Percentiles rank a stretch among this genome's conserved stretches.
Conservation (phyloP, 2,329 filamentous ascomycete genomes). For the Colletotrichum spinosum region DNA sequence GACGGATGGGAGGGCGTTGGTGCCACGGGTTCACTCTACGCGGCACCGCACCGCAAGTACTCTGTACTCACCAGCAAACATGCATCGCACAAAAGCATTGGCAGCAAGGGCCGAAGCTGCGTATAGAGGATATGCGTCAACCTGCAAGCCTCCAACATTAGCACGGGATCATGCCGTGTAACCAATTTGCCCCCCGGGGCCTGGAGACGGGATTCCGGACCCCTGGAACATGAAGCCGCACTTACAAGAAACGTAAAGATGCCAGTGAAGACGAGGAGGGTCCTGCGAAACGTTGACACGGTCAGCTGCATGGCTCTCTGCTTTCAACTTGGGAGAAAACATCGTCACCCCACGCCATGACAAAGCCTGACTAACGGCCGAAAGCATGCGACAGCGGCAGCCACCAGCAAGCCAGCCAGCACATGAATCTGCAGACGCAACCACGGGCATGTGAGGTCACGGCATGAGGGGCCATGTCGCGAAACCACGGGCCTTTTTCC, state of each 20-base stretch:
- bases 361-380: conserved; percentile 47
- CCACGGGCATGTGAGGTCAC: conserved; percentile 29
- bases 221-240: conserved; percentile 40
- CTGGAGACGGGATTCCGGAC: conserved; percentile 33
- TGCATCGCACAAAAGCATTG: conserved; percentile 82
- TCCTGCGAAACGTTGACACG: conserved; percentile 59
- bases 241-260: conserved; percentile 89
- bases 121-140: conserved; percentile 81
- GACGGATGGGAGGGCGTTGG: conserved; percentile 35
- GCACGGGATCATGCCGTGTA: conserved; percentile 21
- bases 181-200: conserved; percentile 6
- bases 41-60: too few relatives aligned
- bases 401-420: neutral
- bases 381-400: neutral
- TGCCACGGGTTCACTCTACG: conserved; percentile 8
- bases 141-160: conserved; percentile 51
- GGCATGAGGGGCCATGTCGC: conserved; percentile 13
- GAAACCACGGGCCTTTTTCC: conserved; percentile 34
- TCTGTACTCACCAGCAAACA: conserved; percentile 72
- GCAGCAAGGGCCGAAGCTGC: conserved; percentile 84
- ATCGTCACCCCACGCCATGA: conserved; percentile 41
- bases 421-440: conserved; percentile 29
- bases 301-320: conserved; percentile 47
- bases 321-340: conserved; percentile 41
- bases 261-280: conserved; percentile 82